Percentiles rank a stretch among this genome's conserved stretches.
Conservation (phyloP, 768 basidiomycete genomes). For the Hemileccinum impolitum region DNA sequence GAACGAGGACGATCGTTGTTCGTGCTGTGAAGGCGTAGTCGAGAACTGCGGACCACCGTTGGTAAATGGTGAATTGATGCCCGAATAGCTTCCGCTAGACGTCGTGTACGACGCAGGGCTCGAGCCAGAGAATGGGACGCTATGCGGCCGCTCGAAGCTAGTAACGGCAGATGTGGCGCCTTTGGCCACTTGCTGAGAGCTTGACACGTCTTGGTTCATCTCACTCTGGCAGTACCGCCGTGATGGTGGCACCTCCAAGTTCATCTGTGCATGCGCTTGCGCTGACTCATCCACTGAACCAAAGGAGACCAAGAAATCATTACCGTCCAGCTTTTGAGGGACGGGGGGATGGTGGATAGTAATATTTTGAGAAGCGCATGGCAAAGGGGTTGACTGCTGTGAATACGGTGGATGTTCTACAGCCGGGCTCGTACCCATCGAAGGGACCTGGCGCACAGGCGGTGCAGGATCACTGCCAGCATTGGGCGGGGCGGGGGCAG, state of each 20-base stretch:
- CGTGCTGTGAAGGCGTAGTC: constrained; percentile 19
- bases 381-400: constrained; percentile 13
- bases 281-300: constrained; percentile 15
- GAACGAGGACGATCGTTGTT: constrained; percentile 20
- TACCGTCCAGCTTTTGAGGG: constrained; percentile 15
- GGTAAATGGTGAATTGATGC: constrained; percentile 25
- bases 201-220: constrained; percentile 8
- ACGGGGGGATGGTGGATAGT: neutral
- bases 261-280: constrained; percentile 11
- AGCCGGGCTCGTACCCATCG: constrained; percentile 10
- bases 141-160: constrained; percentile 25
- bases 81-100: constrained; percentile 24
- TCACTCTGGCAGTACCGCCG: constrained; percentile 14
- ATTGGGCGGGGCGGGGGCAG: constrained; percentile 11
- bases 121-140: constrained; percentile 13
- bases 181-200: constrained; percentile 11
- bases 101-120: constrained; percentile 26
- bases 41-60: constrained; percentile 17
- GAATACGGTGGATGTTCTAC: constrained; percentile 12
- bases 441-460: constrained; percentile 6
- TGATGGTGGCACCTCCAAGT: constrained; percentile 14
- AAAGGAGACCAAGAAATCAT: constrained; percentile 26
- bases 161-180: neutral
- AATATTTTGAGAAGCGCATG: constrained; percentile 4
- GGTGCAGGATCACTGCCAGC: constrained; percentile 10